phyloP scores from a whole-genome alignment of 2,329 filamentous ascomycete genomes.

The Lanzia echinophila region DNA sequence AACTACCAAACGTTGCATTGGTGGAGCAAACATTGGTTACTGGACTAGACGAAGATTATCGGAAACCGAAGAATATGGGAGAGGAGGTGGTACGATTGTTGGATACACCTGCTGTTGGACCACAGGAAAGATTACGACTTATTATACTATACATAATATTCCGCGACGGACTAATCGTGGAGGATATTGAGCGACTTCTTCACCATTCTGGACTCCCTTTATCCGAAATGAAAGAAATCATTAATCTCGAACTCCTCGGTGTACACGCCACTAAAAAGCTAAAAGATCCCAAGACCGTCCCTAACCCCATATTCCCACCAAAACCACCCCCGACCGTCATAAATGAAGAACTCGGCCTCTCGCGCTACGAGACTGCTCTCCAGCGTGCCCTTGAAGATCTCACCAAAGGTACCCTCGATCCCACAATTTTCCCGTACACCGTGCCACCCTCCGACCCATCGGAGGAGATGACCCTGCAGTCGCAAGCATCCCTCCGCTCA shows the following conservation, averaged over 20 bases:
- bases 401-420: conserved; percentile 60
- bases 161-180: conserved; percentile 73
- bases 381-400: conserved; percentile 78
- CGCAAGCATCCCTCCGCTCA: conserved; percentile 72
- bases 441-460: conserved; percentile 60
- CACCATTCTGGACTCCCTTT: conserved; percentile 74
- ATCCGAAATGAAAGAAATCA: conserved; percentile 64
- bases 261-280: conserved; percentile 64
- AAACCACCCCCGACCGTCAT: conserved; percentile 50
- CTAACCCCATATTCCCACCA: conserved; percentile 63
- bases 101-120: conserved; percentile 70
- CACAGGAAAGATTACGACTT: conserved; percentile 73
- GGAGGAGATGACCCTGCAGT: conserved; percentile 48
- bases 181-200: conserved; percentile 79
- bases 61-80: conserved; percentile 82
- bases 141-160: conserved; percentile 82
- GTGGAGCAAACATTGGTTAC: conserved; percentile 89
- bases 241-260: conserved; percentile 77
- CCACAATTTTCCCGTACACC: conserved; percentile 62
- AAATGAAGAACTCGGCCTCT: conserved; percentile 76
- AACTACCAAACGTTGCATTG: conserved; percentile 78
- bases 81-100: conserved; percentile 81
- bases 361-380: conserved; percentile 74
- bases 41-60: conserved; percentile 85
- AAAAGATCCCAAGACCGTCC: conserved; percentile 58